Conservation (phyloP, 1,139 yeast genomes). For the Meyerozyma smithsonii region DNA sequence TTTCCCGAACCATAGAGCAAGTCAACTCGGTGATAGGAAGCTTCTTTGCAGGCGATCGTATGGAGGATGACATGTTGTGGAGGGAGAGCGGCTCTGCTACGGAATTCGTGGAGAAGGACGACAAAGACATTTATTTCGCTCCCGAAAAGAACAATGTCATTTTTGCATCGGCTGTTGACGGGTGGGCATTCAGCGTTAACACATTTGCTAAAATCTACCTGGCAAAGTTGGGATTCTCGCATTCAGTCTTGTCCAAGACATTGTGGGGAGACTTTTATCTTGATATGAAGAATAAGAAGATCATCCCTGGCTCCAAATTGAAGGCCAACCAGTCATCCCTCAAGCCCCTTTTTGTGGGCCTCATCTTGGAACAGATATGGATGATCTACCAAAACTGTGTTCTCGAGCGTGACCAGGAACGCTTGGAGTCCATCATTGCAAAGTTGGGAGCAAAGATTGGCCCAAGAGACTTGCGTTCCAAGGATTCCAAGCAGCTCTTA, state of each 20-base stretch:
- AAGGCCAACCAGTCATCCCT: conserved; percentile 45
- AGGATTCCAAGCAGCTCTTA: conserved; percentile 63
- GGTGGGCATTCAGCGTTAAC: conserved; percentile 94
- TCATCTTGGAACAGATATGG: conserved; percentile 90
- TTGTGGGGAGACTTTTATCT: conserved; percentile 93
- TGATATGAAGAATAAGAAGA: conserved; percentile 86
- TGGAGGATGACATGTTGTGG: conserved; percentile 85
- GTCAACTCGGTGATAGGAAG: conserved; percentile 94
- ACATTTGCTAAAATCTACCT: conserved; percentile 88
- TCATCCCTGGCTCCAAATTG: conserved; percentile 53
- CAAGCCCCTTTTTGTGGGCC: conserved; percentile 82
- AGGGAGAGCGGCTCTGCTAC: conserved; percentile 57
- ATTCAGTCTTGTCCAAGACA: conserved; percentile 75
- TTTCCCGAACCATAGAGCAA: conserved; percentile 77
- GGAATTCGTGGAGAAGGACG: conserved; percentile 71
- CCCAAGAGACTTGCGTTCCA: conserved; percentile 77
- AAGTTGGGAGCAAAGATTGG: conserved; percentile 64
- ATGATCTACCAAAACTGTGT: conserved; percentile 74
- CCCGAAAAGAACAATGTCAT: conserved; percentile 91
- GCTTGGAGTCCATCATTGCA: conserved; percentile 66
- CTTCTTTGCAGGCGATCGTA: conserved; percentile 88
- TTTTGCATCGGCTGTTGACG: conserved; percentile 92
- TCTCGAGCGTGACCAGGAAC: conserved; percentile 62
- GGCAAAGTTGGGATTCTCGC: conserved; percentile 78
- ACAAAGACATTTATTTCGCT: conserved; percentile 79